Base-by-base conservation (phyloP, 768 basidiomycete genomes). In the Termitomyces sp. region DNA sequence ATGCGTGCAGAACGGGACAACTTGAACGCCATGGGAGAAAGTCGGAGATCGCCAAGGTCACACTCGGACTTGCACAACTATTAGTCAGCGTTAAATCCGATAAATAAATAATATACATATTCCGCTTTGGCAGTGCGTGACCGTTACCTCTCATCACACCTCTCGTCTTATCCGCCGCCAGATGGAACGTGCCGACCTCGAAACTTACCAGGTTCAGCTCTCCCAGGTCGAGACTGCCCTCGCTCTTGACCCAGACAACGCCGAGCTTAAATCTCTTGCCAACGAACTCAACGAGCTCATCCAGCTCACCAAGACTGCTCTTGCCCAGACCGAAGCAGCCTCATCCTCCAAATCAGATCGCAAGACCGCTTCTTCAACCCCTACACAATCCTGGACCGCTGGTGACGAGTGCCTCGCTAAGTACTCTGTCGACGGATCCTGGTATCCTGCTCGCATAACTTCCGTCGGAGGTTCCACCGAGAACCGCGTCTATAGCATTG, bases 361-460 rank as follows among this genome's bases (percentile, higher is more conserved):
- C 63, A 90, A 89, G 74, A 68, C 81, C 28, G 67, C 81, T 11
- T 73, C 78, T 13, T 71, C 83, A 6, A 78, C 81, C 0, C 81
- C 87, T 24, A 70, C 79, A 7, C 79, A 83, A 57, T 74, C 79
- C n/a, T 92, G 87, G 86, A 80, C 81, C 15, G 90, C 92, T 44
- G 94, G 94, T 11, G 91, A 91, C 69, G 92, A 95, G 64, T 91
- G 90, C 69, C 77, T 93, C 32, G 92, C 92, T 32, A 91, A 90
- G 74, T 95, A 92, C 76, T 89, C 91, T 9, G 84, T 83, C 42
- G 94, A 96, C 73, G 89, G 89, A 46, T 77, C 79, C 62, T 95
- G 90, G 87, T 96, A 96, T 72, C 90, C 94, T 45, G 94, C 93
- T 44, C 86, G 92, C 32, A 92, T 96, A 76, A 90, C 88, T 20